Base-by-base conservation (phyloP, 345 rosid species). In the Anacardium occidentale region DNA sequence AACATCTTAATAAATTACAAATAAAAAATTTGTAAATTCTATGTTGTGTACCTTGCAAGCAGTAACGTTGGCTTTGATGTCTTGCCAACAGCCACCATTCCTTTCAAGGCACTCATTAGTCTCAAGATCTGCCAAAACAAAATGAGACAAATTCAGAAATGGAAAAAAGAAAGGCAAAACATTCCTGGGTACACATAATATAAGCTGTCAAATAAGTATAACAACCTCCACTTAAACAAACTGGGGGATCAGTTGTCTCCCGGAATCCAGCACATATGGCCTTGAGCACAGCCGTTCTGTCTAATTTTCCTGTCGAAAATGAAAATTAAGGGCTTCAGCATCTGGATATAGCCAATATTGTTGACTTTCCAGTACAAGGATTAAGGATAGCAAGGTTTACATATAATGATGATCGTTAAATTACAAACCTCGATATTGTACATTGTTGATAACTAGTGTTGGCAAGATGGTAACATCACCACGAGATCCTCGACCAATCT, bases 51-150 rank as follows among this genome's bases (percentile, higher is more conserved):
- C 97, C 89, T 82, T 89, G 90, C 98, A 92, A 71, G 98, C 98
- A 17, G 95, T 88, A 50, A 82, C 63, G 73, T 88, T 94, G 0
- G 91, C 81, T 29, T 14, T 47, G 63, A 6, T 81, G 75, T 92
- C 98, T 68, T 65, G 78, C 98, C 98, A 94, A 77, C 98, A 94
- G 66, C 98, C 98, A 20, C 98, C 97, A 74, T 88, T 86, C 70
- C 86, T 78, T 37, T 90, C 89, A 66, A 84, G 82, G 75, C 98
- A 94, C 82, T 94, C 89, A 20, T 94, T 88, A 10, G 98, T 92
- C 85, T 94, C 98, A 34, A 92, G 76, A 69, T 84, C 98, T 94
- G 85, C 65, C 74, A 63, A 75, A 52, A 75, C 1, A n/a, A 59
- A 29, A 66, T 13, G 54, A 59, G 40, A 48, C 14, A 14, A 56